These are phyloP conservation scores for Nannochloris sp. DNA, from an alignment of 139 green algal genomes.

Conservation along the genomic window DNA sequence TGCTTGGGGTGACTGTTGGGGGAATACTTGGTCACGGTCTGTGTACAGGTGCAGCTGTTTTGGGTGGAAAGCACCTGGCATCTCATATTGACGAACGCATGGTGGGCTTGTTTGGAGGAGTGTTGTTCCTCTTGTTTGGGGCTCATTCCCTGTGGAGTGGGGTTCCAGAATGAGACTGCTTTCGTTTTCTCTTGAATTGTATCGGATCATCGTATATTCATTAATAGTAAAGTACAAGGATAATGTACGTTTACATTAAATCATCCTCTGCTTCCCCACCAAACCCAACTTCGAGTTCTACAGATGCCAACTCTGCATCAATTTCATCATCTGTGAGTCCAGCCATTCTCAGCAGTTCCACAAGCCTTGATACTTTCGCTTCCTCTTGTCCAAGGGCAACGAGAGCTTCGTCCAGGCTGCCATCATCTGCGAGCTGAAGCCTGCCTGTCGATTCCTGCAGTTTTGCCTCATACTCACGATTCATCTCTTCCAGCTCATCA, in stretches of 20 bases:
- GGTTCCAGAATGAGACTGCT: background rate
- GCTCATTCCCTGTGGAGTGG: slow-evolving; percentile 43
- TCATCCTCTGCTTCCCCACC: slow-evolving; percentile 4
- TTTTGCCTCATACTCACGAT: slow-evolving; percentile 1
- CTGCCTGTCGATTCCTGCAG: background rate
- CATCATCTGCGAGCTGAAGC: background rate
- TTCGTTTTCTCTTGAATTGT: background rate
- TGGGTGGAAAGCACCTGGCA: slow-evolving; percentile 87
- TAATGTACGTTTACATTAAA: background rate
- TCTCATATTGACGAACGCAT: slow-evolving; percentile 81
- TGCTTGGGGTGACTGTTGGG: slow-evolving; percentile 84
- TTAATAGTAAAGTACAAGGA: background rate
- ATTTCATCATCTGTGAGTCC: background rate
- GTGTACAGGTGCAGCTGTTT: slow-evolving; percentile 88
- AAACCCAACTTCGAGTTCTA: background rate
- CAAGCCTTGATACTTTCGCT: background rate
- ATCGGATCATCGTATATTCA: background rate
- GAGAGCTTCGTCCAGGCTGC: slow-evolving; percentile 2
- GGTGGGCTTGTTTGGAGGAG: slow-evolving; percentile 66
- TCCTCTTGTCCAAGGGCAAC: slow-evolving; percentile 4
- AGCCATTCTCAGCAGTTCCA: background rate
- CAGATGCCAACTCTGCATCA: background rate
- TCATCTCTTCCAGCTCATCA: slow-evolving; percentile 6
- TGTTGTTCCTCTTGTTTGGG: slow-evolving; percentile 88
- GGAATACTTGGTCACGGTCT: slow-evolving; percentile 84